Conservation (phyloP, 2,329 filamentous ascomycete species). For the Bipolaris zeicola region DNA sequence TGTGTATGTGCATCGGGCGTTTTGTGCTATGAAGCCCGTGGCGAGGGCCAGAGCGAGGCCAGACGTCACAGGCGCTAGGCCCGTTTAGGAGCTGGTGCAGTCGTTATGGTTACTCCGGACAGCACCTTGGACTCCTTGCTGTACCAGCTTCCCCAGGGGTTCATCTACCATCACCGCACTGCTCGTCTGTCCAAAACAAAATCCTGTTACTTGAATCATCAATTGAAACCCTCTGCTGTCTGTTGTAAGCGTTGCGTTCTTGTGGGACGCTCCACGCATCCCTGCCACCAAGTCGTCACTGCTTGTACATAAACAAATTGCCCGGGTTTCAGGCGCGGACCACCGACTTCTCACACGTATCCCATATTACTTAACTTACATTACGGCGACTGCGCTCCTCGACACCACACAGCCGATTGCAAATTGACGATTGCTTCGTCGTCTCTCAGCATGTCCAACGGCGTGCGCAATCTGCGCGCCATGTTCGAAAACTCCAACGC, state of each 20-base stretch:
- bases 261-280: conserved; percentile 18
- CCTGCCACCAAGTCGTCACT: conserved; percentile 24
- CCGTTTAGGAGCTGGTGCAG: conserved; percentile 17
- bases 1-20: conserved; percentile 3
- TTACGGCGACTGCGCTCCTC: conserved; percentile 12
- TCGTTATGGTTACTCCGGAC: conserved; percentile 24
- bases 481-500: conserved; percentile 54
- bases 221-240: conserved; percentile 10
- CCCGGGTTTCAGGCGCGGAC: conserved; percentile 28
- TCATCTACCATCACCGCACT: conserved; percentile 11
- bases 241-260: conserved; percentile 28
- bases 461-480: conserved; percentile 56
- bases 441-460: conserved; percentile 54
- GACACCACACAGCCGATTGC: conserved; percentile 22
- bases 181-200: neutral
- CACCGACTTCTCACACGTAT: conserved; percentile 35
- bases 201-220: neutral
- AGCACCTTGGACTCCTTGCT: conserved; percentile 14
- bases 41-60: conserved; percentile 10
- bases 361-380: conserved; percentile 12
- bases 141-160: conserved; percentile 14
- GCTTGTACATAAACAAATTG: conserved; percentile 34
- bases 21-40: conserved; percentile 10
- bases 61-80: conserved; percentile 26
- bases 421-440: conserved; percentile 34